Percentiles rank a stretch among this genome's conserved stretches.
Evolutionary conservation across 768 basidiomycete species (phyloP).

Genomic region (Floccularia luteovirens): DNA sequence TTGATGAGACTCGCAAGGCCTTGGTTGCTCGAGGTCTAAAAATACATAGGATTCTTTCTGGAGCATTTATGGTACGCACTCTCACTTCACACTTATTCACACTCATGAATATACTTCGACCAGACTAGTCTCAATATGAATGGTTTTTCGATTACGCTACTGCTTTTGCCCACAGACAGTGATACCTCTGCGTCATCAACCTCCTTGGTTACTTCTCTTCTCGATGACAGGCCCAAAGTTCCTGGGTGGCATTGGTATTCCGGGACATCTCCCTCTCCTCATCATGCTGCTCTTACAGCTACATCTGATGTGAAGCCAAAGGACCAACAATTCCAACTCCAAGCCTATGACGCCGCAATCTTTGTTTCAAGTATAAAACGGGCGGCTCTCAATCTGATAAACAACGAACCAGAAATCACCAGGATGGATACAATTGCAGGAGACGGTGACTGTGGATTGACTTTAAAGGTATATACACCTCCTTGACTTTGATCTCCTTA

Average conservation of each 20-base stretch:
- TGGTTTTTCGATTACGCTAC: constrained; percentile 79
- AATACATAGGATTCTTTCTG: constrained; percentile 59
- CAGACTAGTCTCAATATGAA: constrained; percentile 92
- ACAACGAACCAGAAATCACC: constrained; percentile 86
- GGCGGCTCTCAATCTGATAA: constrained; percentile 61
- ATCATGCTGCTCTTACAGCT: not conserved
- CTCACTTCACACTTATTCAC: not conserved
- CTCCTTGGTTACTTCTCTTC: constrained; percentile 49
- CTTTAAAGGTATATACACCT: constrained; percentile 29
- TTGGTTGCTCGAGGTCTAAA: constrained; percentile 50
- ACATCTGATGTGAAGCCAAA: not conserved
- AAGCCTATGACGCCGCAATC: constrained; percentile 29
- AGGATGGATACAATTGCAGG: constrained; percentile 87
- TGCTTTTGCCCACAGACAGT: constrained; percentile 55
- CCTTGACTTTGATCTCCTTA: not conserved
- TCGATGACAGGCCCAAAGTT: constrained; percentile 59
- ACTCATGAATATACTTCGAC: constrained; percentile 1
- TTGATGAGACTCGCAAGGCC: constrained; percentile 48
- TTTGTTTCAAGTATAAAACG: constrained; percentile 50
- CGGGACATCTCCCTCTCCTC: constrained; percentile 24
- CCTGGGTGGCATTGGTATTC: constrained; percentile 88
- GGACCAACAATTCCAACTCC: constrained; percentile 10
- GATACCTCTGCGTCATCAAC: constrained; percentile 28
- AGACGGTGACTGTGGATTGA: constrained; percentile 67
- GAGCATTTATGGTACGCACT: constrained; percentile 74